A percentile compares a stretch with the other conserved stretches of the same genome.
Conservation (phyloP, 1,284 basidiomycete genomes). For the Kalmanozyma brasiliensis region DNA sequence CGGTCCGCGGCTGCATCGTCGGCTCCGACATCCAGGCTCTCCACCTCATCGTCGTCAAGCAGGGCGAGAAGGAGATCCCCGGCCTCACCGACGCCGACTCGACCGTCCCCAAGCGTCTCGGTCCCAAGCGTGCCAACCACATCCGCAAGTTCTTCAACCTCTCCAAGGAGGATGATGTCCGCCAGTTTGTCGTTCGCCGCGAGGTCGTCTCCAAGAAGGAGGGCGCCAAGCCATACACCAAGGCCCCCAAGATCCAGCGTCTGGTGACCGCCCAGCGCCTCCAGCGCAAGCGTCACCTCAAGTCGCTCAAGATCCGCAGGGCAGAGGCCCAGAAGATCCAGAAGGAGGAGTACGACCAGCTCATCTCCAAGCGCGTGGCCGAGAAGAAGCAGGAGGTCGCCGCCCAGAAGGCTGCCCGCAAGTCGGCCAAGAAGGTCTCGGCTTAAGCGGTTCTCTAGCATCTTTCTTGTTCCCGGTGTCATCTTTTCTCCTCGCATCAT, state of each 20-base stretch:
- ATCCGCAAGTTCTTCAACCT: slow-evolving; percentile 98
- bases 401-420: slow-evolving; percentile 49
- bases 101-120: slow-evolving; percentile 92
- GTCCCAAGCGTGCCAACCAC: slow-evolving; percentile 78
- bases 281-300: slow-evolving; percentile 94
- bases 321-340: slow-evolving; percentile 93
- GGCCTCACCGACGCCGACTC: slow-evolving; percentile 83
- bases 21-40: slow-evolving; percentile 95
- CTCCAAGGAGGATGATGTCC: slow-evolving; percentile 96
- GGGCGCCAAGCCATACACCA: slow-evolving; percentile 94
- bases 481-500: slow-evolving; percentile 18
- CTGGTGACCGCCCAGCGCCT: slow-evolving; percentile 89
- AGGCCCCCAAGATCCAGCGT: slow-evolving; percentile 82
- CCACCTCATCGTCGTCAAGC: slow-evolving; percentile 94
- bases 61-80: slow-evolving; percentile 90
- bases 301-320: slow-evolving; percentile 86
- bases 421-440: slow-evolving; percentile 52
- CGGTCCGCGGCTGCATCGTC: slow-evolving; percentile 94
- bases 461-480: slow-evolving; percentile 17
- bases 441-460: slow-evolving; percentile 39
- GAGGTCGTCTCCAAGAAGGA: slow-evolving; percentile 95
- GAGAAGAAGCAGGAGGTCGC: slow-evolving; percentile 80
- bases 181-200: slow-evolving; percentile 85
- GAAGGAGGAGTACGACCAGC: slow-evolving; percentile 80
- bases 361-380: slow-evolving; percentile 87